A percentile compares a stretch with the other conserved stretches of the same genome.
phyloP scores from a whole-genome alignment of 2,329 filamentous ascomycete genomes.

The Helminthosporium solani region DNA sequence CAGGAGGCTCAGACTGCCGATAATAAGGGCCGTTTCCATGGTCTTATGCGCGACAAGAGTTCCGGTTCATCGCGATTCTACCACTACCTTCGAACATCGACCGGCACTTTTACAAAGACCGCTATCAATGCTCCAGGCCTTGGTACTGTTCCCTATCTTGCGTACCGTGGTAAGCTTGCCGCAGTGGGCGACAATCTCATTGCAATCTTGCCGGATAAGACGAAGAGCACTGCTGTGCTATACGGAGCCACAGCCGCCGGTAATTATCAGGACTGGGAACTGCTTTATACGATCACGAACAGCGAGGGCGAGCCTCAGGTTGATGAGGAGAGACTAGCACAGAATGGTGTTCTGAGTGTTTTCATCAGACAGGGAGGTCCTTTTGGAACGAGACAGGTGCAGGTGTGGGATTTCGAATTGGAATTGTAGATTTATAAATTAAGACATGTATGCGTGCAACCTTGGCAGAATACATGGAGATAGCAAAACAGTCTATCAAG shows the following conservation, averaged over 20 bases:
- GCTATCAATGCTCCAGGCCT: conserved; percentile 31
- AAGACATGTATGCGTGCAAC: too few species aligned
- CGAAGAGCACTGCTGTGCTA: conserved; percentile 28
- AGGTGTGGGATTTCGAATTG: conserved; percentile 38
- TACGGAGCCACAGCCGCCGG: conserved; percentile 32
- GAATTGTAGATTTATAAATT: not conserved
- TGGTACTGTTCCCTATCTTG: conserved; percentile 33
- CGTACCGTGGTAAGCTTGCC: conserved; percentile 36
- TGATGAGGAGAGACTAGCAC: conserved; percentile 31
- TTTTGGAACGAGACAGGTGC: conserved; percentile 34
- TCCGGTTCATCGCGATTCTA: conserved; percentile 32
- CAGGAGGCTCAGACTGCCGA: conserved; percentile 55
- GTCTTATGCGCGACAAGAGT: conserved; percentile 50
- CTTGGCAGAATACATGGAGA: too few species aligned
- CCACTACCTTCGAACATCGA: conserved; percentile 32
- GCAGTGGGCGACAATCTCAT: conserved; percentile 29
- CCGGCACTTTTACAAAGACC: conserved; percentile 33
- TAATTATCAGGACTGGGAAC: conserved; percentile 33
- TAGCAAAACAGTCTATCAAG: too few species aligned
- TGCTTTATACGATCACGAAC: conserved; percentile 31
- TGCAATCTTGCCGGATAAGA: conserved; percentile 33
- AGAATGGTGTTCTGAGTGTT: conserved; percentile 30
- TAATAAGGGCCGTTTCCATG: conserved; percentile 49
- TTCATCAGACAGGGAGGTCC: conserved; percentile 38
- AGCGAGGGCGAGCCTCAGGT: conserved; percentile 35